These are phyloP conservation scores for Metschnikowia borealis DNA, from an alignment of 805 yeast species.

Conservation along the genomic window DNA sequence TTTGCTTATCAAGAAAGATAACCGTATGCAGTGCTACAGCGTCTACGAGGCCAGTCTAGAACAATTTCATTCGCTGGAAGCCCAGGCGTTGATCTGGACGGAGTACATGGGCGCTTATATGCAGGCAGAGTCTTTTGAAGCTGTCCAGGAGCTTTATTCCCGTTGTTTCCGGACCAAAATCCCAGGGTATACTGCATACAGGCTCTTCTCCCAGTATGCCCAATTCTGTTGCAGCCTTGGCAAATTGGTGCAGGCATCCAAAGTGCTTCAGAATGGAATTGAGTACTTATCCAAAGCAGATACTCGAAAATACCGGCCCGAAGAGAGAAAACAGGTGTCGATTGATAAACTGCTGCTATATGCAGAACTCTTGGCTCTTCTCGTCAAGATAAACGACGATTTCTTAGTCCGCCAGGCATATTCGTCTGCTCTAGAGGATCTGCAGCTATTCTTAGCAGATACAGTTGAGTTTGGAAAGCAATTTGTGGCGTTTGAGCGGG, in stretches of 20 bases:
- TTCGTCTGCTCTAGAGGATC: conserved; percentile 39
- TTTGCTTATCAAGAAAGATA: conserved; percentile 47
- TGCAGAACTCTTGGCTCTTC: background rate
- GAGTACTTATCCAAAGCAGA: conserved; percentile 7
- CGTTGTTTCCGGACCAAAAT: conserved; percentile 47
- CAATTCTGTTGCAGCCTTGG: conserved; percentile 60
- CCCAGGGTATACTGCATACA: conserved; percentile 44
- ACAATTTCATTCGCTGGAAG: conserved; percentile 54
- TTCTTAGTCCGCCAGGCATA: conserved; percentile 18
- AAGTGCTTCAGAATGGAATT: conserved; percentile 19
- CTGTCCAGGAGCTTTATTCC: conserved; percentile 70
- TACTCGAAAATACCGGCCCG: background rate
- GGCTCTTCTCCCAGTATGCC: conserved; percentile 53
- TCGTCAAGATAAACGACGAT: background rate
- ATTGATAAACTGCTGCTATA: conserved; percentile 25
- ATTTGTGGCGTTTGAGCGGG: conserved; percentile 57
- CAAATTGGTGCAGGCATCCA: conserved; percentile 42
- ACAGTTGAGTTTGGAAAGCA: conserved; percentile 44
- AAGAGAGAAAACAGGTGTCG: conserved; percentile 13
- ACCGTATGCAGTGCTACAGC: conserved; percentile 48
- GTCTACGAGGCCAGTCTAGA: conserved; percentile 68
- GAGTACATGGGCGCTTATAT: conserved; percentile 56
- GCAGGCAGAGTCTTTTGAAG: conserved; percentile 14
- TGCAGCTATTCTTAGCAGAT: conserved; percentile 39
- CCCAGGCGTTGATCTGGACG: conserved; percentile 64